Percentiles rank a stretch among this genome's conserved stretches.
Conservation (phyloP, 805 yeast genomes). For the Candida succiphila region DNA sequence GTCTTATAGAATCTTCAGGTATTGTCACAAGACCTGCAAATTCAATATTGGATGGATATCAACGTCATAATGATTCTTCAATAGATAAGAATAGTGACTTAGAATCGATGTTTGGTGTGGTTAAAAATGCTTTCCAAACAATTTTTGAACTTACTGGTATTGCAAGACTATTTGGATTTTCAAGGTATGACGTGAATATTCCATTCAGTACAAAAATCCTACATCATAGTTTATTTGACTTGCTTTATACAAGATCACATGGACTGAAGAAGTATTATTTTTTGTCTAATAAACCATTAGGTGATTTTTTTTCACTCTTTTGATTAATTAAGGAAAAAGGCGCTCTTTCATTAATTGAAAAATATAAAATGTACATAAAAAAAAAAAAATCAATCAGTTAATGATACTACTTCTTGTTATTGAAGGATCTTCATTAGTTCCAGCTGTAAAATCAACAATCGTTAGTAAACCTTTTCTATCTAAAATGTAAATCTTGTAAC, state of each 20-base stretch:
- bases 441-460: constrained; percentile 83
- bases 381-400: neutral
- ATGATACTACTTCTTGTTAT: constrained; percentile 55
- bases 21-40: too few relatives aligned
- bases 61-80: too few relatives aligned
- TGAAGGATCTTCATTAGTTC: constrained; percentile 60
- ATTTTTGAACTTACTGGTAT: too few relatives aligned
- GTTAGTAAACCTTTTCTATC: constrained; percentile 77
- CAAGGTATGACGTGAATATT: too few relatives aligned
- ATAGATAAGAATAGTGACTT: too few relatives aligned
- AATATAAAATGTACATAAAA: neutral
- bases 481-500: constrained; percentile 64
- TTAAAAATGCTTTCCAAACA: too few relatives aligned
- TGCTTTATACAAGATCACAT: constrained; percentile 11
- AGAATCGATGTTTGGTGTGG: too few relatives aligned
- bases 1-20: neutral
- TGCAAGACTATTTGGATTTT: too few relatives aligned
- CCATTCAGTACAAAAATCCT: constrained; percentile 11
- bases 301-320: too few relatives aligned
- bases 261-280: constrained; percentile 2
- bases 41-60: too few relatives aligned
- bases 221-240: constrained; percentile 22
- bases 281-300: constrained; percentile 2
- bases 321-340: neutral
- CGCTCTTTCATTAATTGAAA: neutral